These are phyloP conservation scores for Penicillium sp. DNA, from an alignment of 2,329 filamentous ascomycete genomes.

Conservation along the genomic window DNA sequence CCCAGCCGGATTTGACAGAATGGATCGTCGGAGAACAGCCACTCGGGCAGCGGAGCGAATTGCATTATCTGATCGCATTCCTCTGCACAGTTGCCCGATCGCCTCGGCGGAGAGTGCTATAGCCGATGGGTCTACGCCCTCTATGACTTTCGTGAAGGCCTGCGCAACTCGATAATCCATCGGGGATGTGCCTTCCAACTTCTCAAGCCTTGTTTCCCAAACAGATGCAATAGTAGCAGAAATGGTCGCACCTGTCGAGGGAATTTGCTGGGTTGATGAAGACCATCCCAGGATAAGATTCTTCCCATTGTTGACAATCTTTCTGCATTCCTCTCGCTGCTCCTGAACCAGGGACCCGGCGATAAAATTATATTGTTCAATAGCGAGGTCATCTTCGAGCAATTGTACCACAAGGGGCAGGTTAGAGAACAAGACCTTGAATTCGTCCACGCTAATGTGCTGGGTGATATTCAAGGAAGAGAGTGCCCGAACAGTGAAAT, in stretches of 20 bases:
- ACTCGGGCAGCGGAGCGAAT: slow-evolving; percentile 56
- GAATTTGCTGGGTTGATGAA: slow-evolving; percentile 25
- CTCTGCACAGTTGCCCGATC: slow-evolving; percentile 40
- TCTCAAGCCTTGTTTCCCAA: slow-evolving; percentile 44
- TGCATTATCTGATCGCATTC: slow-evolving; percentile 45
- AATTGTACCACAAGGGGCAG: slow-evolving; percentile 61
- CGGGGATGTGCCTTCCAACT: slow-evolving; percentile 36
- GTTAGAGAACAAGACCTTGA: slow-evolving; percentile 53
- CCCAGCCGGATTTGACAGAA: slow-evolving; percentile 54
- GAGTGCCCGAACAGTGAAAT: slow-evolving; percentile 69
- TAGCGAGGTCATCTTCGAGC: slow-evolving; percentile 64
- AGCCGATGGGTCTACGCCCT: slow-evolving; percentile 34
- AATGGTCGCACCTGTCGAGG: slow-evolving; percentile 23
- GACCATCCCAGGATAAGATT: slow-evolving; percentile 53
- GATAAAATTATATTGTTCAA: slow-evolving; percentile 60
- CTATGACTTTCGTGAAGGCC: slow-evolving; percentile 46
- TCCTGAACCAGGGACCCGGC: slow-evolving; percentile 55
- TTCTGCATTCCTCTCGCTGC: slow-evolving; percentile 57
- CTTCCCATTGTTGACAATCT: slow-evolving; percentile 58
- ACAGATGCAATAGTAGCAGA: slow-evolving; percentile 32
- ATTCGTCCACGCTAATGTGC: slow-evolving; percentile 36
- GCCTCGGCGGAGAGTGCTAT: slow-evolving; percentile 36
- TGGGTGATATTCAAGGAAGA: slow-evolving; percentile 44
- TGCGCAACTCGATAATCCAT: slow-evolving; percentile 46
- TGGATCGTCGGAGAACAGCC: slow-evolving; percentile 53